Base-by-base conservation (phyloP, 2,329 filamentous ascomycete species). In the Dothistroma septosporum region DNA sequence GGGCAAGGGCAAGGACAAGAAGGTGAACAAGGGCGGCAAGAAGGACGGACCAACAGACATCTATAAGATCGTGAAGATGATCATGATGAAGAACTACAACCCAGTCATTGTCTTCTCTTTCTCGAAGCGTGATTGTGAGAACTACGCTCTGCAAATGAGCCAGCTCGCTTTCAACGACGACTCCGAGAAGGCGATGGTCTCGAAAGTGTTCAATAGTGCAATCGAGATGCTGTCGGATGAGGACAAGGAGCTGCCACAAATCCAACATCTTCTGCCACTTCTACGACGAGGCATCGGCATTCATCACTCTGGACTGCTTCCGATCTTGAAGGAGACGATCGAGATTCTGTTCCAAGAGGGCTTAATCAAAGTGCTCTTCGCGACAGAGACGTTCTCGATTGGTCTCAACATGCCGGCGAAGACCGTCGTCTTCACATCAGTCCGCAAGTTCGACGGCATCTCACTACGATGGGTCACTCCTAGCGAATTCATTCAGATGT, bases 91-190 rank as follows among this genome's bases (percentile, higher is more conserved):
- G 79, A 94, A 90, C 73, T 95, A 94, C 78, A 97, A 99, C 72
- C 94, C 94, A 0, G 94, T 97, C 70, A 99, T 99, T 73, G 92
- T 99, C 44, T 99, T 99, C 84, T 97, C 93, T 77, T 99, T 99
- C 80, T 97, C 92, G 82, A 99, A 99, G 80, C 85, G 93, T 66
- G 93, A 97, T 71, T 97, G 93, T 74, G 94, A 99, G 78, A 87
- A 87, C 64, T 87, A 94, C 75, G 94, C 94, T 1, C 80, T 99
- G 52, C 85, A 91, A 68, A 92, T 97, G 79, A 93, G 87, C 56
- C 85, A 86, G 62, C 84, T 97, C 72, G 87, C 90, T 52, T 97
- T 99, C 83, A 99, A 99, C 78, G 92, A 96, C 66, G 91, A 96
- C 22, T 92, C 91, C 0, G 94, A 99, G 76, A 96, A 96, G 76